phyloP scores from a whole-genome alignment of 805 yeast species.

The Cephaloascus albidus region DNA sequence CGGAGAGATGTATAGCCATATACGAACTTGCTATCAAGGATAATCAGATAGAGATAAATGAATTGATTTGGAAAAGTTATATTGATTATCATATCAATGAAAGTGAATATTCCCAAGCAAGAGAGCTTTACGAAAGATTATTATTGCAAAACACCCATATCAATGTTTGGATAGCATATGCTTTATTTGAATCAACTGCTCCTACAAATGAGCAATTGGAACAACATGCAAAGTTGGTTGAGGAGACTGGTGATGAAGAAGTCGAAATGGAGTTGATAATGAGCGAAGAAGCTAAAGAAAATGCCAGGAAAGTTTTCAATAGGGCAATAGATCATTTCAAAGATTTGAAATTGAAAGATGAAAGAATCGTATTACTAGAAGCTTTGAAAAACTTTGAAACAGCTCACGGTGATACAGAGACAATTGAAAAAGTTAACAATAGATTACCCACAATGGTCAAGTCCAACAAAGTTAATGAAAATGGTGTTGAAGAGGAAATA shows the following conservation, averaged over 20 bases:
- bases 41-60: conserved; percentile 5
- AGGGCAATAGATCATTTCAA: conserved; percentile 40
- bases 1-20: conserved; percentile 56
- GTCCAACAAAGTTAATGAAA: conserved; percentile 28
- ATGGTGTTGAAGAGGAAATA: conserved; percentile 43
- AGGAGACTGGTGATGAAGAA: conserved; percentile 36
- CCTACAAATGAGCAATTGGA: conserved; percentile 47
- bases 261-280: conserved; percentile 39
- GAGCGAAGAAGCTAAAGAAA: conserved; percentile 37
- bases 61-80: conserved; percentile 16
- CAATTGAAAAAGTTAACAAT: conserved; percentile 22
- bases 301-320: conserved; percentile 48
- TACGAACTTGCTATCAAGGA: conserved; percentile 39
- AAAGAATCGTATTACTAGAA: conserved; percentile 45
- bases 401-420: conserved; percentile 42
- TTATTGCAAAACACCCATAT: conserved; percentile 22
- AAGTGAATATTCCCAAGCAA: conserved; percentile 45
- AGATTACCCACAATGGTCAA: conserved; percentile 49
- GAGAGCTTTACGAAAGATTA: conserved; percentile 36
- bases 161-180: conserved; percentile 53
- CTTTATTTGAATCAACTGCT: conserved; percentile 60
- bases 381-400: conserved; percentile 59
- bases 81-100: conserved; percentile 58
- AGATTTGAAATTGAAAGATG: conserved; percentile 20
- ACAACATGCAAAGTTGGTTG: conserved; percentile 16